Percentiles rank a stretch among this genome's conserved stretches.
These are phyloP conservation scores for Microstegium vimineum DNA, from an alignment of 176 grass and related monocot species.

Conservation along the genomic window DNA sequence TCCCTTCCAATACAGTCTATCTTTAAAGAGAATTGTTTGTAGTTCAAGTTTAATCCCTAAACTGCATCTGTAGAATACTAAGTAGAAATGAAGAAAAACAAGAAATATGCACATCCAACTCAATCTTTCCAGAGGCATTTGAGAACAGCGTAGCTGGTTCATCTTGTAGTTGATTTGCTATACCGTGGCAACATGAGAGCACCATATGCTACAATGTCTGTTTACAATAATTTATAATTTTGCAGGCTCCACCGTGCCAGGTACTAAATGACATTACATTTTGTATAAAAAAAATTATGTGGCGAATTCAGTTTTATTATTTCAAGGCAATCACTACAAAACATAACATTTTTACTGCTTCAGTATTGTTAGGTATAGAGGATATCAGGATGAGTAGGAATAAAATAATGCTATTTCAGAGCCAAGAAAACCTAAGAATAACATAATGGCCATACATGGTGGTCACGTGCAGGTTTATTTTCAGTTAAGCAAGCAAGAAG, in stretches of 20 bases:
- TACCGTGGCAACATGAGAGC: not conserved
- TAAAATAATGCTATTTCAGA: not conserved
- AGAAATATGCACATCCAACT: not conserved
- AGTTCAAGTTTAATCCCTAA: not conserved
- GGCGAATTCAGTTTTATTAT: not conserved
- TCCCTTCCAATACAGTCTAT: not conserved
- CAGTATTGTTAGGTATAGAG: not conserved
- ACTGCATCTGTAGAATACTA: not conserved
- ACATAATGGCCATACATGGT: not conserved
- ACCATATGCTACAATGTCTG: not conserved
- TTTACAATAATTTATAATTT: not conserved
- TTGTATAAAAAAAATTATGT: not conserved
- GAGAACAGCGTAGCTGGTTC: conserved; percentile 4
- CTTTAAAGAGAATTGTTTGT: not conserved
- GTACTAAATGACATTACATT: not conserved
- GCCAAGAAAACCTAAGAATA: not conserved
- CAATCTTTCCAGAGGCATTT: not conserved
- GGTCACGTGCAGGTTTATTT: not conserved
- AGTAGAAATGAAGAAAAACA: not conserved
- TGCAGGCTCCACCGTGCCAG: not conserved
- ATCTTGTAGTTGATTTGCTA: not conserved
- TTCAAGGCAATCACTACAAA: not conserved
- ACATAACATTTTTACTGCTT: not conserved
- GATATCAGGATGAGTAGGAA: conserved; percentile 8
- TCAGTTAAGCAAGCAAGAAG: not conserved